These are phyloP conservation scores for Lentinula boryana DNA, from an alignment of 768 basidiomycete genomes.

Conservation along the genomic window DNA sequence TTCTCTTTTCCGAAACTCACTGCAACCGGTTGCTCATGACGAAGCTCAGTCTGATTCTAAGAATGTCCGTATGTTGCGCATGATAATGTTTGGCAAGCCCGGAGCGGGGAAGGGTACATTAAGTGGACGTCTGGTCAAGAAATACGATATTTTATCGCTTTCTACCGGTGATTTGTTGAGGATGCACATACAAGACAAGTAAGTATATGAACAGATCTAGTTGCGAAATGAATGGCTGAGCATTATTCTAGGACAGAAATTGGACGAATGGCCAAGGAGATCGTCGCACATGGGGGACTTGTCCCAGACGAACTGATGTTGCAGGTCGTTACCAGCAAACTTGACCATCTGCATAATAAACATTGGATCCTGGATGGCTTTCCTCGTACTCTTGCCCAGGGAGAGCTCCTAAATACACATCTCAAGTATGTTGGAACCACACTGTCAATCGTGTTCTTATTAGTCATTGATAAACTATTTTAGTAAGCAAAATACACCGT, in stretches of 20 bases:
- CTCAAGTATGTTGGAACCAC: constrained; percentile 44
- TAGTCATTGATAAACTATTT: background rate
- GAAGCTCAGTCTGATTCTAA: constrained; percentile 78
- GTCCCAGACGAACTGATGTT: constrained; percentile 79
- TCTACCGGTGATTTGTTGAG: constrained; percentile 85
- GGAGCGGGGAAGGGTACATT: constrained; percentile 86
- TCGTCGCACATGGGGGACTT: constrained; percentile 75
- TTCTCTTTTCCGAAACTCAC: constrained; percentile 2
- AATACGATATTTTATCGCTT: constrained; percentile 72
- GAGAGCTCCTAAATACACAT: constrained; percentile 68
- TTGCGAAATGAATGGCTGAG: background rate
- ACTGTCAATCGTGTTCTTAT: background rate
- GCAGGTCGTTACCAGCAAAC: constrained; percentile 65
- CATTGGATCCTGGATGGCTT: constrained; percentile 94
- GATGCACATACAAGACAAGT: constrained; percentile 73
- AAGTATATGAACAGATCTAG: constrained; percentile 10
- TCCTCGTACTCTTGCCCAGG: constrained; percentile 85
- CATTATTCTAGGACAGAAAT: constrained; percentile 48
- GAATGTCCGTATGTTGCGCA: constrained; percentile 76
- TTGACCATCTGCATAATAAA: constrained; percentile 63
- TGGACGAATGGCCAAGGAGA: constrained; percentile 67
- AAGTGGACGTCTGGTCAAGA: constrained; percentile 64
- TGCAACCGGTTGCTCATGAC: constrained; percentile 4
- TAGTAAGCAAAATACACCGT: constrained; percentile 57
- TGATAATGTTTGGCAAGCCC: constrained; percentile 79